Percentiles rank a stretch among this genome's conserved stretches.
Conservation (phyloP, 1,139 yeast genomes). For the Blastobotrys illinoisensis region DNA sequence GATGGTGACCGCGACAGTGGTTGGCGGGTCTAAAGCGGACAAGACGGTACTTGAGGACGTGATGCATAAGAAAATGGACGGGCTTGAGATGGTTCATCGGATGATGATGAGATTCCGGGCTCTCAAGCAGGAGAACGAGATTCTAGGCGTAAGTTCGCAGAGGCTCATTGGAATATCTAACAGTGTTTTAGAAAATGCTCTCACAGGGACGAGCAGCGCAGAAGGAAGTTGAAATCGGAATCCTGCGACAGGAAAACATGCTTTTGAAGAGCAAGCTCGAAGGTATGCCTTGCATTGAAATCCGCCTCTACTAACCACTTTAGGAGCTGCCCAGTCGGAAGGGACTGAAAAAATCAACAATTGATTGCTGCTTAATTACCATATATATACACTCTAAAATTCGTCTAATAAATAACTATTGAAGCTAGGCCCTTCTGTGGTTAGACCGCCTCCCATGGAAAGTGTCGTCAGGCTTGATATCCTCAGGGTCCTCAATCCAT, state of each 20-base stretch:
- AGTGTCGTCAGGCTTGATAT: conserved; percentile 20
- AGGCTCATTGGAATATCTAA: background rate
- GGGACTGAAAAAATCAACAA: background rate
- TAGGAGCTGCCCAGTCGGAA: background rate
- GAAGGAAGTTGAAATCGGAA: conserved; percentile 60
- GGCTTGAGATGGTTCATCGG: conserved; percentile 72
- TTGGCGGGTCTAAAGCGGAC: conserved; percentile 9
- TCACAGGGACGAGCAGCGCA: conserved; percentile 71
- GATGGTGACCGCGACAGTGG: conserved; percentile 44
- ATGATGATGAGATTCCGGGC: conserved; percentile 58
- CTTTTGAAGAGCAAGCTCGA: conserved; percentile 14
- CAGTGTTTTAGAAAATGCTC: conserved; percentile 42
- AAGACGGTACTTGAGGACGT: conserved; percentile 9
- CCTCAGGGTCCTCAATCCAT: conserved; percentile 20
- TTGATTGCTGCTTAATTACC: background rate
- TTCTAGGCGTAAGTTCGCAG: conserved; percentile 39
- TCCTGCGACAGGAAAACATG: conserved; percentile 47
- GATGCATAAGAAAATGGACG: conserved; percentile 39
- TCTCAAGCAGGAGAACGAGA: conserved; percentile 65
- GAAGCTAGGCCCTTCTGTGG: conserved; percentile 1
- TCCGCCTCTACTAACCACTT: background rate
- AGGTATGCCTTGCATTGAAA: background rate
- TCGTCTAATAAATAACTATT: background rate
- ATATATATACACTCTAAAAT: conserved; percentile 2
- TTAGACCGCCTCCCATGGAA: conserved; percentile 14